phyloP scores from a whole-genome alignment of 352 stramenopile genomes.

The Phytophthora nicotianae region DNA sequence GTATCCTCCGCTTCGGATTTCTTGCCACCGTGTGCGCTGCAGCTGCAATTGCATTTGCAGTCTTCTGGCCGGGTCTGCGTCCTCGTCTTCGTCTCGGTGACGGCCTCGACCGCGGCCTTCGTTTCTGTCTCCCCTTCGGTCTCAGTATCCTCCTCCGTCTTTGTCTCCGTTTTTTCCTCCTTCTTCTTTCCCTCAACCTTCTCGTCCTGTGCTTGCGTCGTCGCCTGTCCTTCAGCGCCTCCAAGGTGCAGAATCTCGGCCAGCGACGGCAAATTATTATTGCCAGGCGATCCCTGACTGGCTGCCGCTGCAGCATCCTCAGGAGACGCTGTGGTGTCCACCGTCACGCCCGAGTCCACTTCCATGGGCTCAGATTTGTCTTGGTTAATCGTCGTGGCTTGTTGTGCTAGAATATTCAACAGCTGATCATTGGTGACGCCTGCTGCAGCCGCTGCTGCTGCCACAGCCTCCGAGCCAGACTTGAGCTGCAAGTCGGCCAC shows the following conservation, averaged over 20 bases:
- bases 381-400: slow-evolving; percentile 52
- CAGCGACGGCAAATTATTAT: slow-evolving; percentile 65
- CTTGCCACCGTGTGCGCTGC: slow-evolving; percentile 30
- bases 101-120: slow-evolving; percentile 1
- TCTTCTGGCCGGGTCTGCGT: slow-evolving; percentile 13
- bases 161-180: not conserved
- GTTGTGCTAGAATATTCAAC: slow-evolving; percentile 76
- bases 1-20: slow-evolving; percentile 26
- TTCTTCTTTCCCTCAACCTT: slow-evolving; percentile 2
- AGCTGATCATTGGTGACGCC: slow-evolving; percentile 51
- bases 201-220: slow-evolving; percentile 2
- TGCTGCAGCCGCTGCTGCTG: slow-evolving; percentile 18
- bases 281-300: slow-evolving; percentile 40
- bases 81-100: not conserved
- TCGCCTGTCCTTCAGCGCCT: slow-evolving; percentile 29
- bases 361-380: slow-evolving; percentile 28
- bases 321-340: slow-evolving; percentile 3
- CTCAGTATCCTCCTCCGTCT: not conserved
- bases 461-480: slow-evolving; percentile 30
- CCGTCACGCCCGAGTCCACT: slow-evolving; percentile 18
- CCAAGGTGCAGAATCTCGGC: slow-evolving; percentile 76
- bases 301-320: slow-evolving; percentile 3
- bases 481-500: slow-evolving; percentile 69
- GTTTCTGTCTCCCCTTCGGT: not conserved
- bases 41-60: slow-evolving; percentile 44